Base-by-base conservation (phyloP, 495 filamentous ascomycete species). In the Baudoinia panamericana region DNA sequence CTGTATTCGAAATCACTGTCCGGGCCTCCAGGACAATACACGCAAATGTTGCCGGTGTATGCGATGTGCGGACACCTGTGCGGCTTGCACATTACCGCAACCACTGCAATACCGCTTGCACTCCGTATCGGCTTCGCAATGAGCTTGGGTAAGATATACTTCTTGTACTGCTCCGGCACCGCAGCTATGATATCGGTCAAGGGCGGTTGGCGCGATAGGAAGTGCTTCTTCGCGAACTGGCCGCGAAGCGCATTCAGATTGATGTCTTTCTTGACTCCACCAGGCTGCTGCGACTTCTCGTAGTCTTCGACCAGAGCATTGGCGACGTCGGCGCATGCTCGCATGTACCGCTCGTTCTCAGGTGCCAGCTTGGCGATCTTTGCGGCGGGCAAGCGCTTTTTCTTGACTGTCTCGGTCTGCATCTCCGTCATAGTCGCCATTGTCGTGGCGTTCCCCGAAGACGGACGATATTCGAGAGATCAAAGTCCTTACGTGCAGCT, bases 31-130 rank as follows among this genome's bases (percentile, higher is more conserved):
- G 90, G 90, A 58, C 90, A 97, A 64, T 97, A 97, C 40, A 97
- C 92, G 59, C 92, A 97, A 43, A 97, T 96, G 54, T 96, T 97
- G 54, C 90, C 90, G 2, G 92, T 96, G 61, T 81, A 97, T 8
- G 90, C 84, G 46, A 96, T 97, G 56, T 97, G 90, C 21, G 90
- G 90, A 55, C 90, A 97, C 48, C 90, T 74, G 57, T 97, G 90
- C 22, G 90, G 90, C 62, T 96, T 97, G 70, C 90, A 96, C 90
- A 97, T 96, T 39, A 97, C 92, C 13, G 92, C 90, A 27, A 97
- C 90, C 8, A 97, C 92, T n/a, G 90, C 92, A 51, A 97, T 96
- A 25, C 90, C 90, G 28, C 39, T 48, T 6, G 33, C 57, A 73
- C 51, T 76, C 80, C 90, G 70, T 48, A 97, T 96, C 2, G 90